Evolutionary conservation across 2,329 filamentous ascomycete species (phyloP), one percentile per base, ranked within the genome.

Genomic region (Magnaporthales sp.): DNA sequence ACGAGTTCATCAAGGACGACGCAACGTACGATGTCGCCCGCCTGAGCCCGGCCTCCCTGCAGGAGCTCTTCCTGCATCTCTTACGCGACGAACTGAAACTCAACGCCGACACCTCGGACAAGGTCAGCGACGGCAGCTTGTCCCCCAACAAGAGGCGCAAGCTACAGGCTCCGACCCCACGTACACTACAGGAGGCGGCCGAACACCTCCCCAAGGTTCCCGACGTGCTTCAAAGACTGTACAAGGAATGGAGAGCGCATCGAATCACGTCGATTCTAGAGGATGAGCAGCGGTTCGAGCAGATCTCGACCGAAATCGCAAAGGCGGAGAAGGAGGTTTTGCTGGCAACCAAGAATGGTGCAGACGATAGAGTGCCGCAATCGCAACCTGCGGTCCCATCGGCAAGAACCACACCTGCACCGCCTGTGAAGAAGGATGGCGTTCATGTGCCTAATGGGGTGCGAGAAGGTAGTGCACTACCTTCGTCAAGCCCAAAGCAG

Each of bases 11-110:
- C 75, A 88, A 86, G 72, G 83, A 88, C 73, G 88, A 89, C 77
- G 82, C 82, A 61, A 84, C 84, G 38, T 97, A 90, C 79, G 90
- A 97, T 81, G 83, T 86, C 71, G 80, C 83, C 72, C 87, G 93
- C 69, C 80, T 98, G 75, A 90, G 83, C 63, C 87, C 93, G 8
- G 91, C 93, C 77, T 86, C 92, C 60, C 81, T 98, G 71, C 88
- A 91, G 77, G 86, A 90, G 73, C 83, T 95, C 65, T 97, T 96
- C 76, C 80, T 93, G 70, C 84, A 86, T 11, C 80, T 96, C 67
- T 77, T 97, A 75, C 86, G 86, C 70, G 90, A 96, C 71, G 92
- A 95, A 76, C 77, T 89, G 70, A 85, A 79, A 71, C 76, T 75
- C 66, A 85, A 89, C 69, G 76, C 72, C 69, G 73, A 66, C 70